Percentiles rank a stretch among this genome's conserved stretches.
These are phyloP conservation scores for Naegleria fowleri DNA, from an alignment of 208 protist genomes.

Conservation along the genomic window DNA sequence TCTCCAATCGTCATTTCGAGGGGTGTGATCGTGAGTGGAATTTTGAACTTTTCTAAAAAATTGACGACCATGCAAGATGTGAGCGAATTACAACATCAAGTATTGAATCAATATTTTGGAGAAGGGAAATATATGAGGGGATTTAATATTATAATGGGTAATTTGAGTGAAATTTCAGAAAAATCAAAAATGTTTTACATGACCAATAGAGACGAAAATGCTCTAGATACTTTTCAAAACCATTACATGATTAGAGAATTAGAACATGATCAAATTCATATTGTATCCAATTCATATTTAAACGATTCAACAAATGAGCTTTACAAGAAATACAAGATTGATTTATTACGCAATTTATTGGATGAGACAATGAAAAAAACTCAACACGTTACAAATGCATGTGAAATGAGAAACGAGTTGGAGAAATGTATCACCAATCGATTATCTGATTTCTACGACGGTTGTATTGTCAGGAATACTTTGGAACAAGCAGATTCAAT, in stretches of 20 bases:
- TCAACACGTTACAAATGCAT: not conserved
- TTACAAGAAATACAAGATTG: not conserved
- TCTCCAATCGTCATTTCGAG: not conserved
- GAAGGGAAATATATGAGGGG: not conserved
- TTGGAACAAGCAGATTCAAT: not conserved
- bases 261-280: not conserved
- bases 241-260: not conserved
- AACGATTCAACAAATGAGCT: not conserved
- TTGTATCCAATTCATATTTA: not conserved
- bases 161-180: not conserved
- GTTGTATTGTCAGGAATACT: not conserved
- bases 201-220: not conserved
- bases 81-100: not conserved
- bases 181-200: not conserved
- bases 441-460: not conserved
- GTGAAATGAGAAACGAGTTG: not conserved
- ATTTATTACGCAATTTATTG: not conserved
- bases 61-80: not conserved
- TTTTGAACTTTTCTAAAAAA: not conserved
- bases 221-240: not conserved
- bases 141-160: not conserved
- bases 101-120: not conserved
- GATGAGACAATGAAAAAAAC: not conserved
- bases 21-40: not conserved
- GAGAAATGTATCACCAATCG: not conserved